Base-by-base conservation (phyloP, 1,284 basidiomycete species). In the Cryptococcus jaspeensis region DNA sequence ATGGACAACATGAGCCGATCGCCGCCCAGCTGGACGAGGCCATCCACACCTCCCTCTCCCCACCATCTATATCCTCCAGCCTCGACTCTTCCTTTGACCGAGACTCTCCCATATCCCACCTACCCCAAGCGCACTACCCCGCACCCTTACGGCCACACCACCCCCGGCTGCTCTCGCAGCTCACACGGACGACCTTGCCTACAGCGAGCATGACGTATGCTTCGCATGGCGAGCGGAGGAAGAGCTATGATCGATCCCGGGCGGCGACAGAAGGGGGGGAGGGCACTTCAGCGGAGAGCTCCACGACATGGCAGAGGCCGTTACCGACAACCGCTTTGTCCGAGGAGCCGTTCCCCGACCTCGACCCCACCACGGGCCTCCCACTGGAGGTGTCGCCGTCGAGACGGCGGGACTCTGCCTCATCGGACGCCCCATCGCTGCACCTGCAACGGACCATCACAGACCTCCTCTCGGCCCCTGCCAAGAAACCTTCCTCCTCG, bases 361-460 rank as follows among this genome's bases (percentile, higher is more conserved):
- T 76, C 7, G 73, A 76, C 48, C 73, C 74, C 2, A 53, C 59
- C 1, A 73, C 74, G 5, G 73, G 74, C 6, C 50, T 76, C 8
- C 74, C 74, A 0, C 32, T 66, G 9, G 52, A 50, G 15, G 18
- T 40, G 8, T 53, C 52, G n/a, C 44, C 42, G 20, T n/a, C 37
- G 9, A 36, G 48, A 15, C 35, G 61, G 22, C 47, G 47, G 32
- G 52, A 41, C 2, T 55, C 60, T 7, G 18, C 46, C 7, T 55
- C 58, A 5, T 60, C 63, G 15, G 54, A 59, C 3, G 58, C 59
- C 3, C 69, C 69, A 8, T 65, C 66, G 25, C 54, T 73, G n/a
- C 69, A 72, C 18, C 58, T 76, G 5, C 74, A 76, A 54, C 52
- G 73, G 18, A 76, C 74, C 1, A 76, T 76, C 38, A 73, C 73